Percentiles rank a stretch among this genome's conserved stretches.
Conservation (phyloP, 306 rosid genomes). For the Luffa acutangula region DNA sequence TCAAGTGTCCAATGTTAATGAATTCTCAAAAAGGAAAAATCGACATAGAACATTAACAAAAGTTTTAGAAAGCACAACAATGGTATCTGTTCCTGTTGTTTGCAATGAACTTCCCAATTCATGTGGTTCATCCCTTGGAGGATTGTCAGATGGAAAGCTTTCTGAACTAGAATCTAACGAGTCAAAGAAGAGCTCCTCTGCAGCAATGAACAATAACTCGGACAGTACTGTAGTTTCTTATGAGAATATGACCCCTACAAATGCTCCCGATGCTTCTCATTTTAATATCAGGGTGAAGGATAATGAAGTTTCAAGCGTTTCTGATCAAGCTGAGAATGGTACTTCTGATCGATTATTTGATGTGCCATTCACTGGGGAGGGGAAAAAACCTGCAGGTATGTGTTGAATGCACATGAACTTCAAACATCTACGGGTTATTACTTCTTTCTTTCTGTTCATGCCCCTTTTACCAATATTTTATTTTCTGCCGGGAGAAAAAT, state of each 20-base stretch:
- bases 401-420: slow-evolving; percentile 6
- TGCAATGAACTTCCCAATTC: slow-evolving; percentile 58
- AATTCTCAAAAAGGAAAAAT: slow-evolving; percentile 53
- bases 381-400: slow-evolving; percentile 53
- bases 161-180: slow-evolving; percentile 41
- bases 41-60: slow-evolving; percentile 70
- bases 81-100: slow-evolving; percentile 66
- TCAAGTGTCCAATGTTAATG: slow-evolving; percentile 53
- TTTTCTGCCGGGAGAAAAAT: background rate
- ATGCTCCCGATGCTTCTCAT: slow-evolving; percentile 38
- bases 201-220: slow-evolving; percentile 17
- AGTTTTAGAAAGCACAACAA: slow-evolving; percentile 83
- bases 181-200: slow-evolving; percentile 34
- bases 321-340: slow-evolving; percentile 36
- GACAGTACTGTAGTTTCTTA: slow-evolving; percentile 34
- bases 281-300: slow-evolving; percentile 34
- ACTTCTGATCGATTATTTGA: slow-evolving; percentile 47
- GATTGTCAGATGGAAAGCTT: slow-evolving; percentile 39
- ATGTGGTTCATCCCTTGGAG: slow-evolving; percentile 39
- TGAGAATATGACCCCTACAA: slow-evolving; percentile 50
- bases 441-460: background rate
- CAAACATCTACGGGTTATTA: background rate
- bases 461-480: slow-evolving; percentile 1
- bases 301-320: slow-evolving; percentile 26
- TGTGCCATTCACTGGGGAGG: slow-evolving; percentile 51